Base-by-base conservation (phyloP, 1,284 basidiomycete genomes). In the Apiotrichum gamsii region DNA sequence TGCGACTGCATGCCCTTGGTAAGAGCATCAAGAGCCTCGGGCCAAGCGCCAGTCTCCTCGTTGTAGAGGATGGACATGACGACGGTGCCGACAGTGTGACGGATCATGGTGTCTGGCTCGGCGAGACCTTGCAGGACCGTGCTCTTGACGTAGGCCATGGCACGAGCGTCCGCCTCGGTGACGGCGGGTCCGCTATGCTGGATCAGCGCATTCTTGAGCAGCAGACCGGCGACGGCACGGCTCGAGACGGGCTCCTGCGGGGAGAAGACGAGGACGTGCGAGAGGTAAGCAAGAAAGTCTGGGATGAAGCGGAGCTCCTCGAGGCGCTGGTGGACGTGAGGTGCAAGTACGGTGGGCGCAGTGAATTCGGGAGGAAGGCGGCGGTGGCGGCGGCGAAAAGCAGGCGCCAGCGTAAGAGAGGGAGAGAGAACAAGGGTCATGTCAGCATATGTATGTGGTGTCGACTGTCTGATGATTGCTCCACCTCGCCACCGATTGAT, bases 271-370 rank as follows among this genome's bases (percentile, higher is more conserved):
- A 95, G 81, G 74, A 97, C 90, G 72, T 94, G 90, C 36, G 87
- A 87, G 52, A 98, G 83, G 80, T 99, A 98, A 57, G 87, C 91
- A 56, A 94, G 86, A 72, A 97, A 98, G 73, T 94, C 90, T 45
- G 90, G 87, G 51, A 85, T 82, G 64, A 82, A 82, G 69, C 87
- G 87, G 72, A 93, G 91, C 59, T 79, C 81, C 68, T 89, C 88
- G 52, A 94, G 79, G 80, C 90, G 90, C 89, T 93, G 65, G 2
- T 2, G 4, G 15, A n/a, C 15, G 18, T 23, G 20, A 34, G 39
- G 40, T 23, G 15, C 6, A 16, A 41, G 31, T 18, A 20, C 11
- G 3, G 19, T 14, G 16, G 35, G 24, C 30, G 32, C 32, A 16
- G 24, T 23, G 9, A 25, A 35, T 20, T 21, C 18, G 6, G n/a